Evolutionary conservation across 139 green algal genomes (phyloP).

Genomic region (Auxenochlorella pyrenoidosa): DNA sequence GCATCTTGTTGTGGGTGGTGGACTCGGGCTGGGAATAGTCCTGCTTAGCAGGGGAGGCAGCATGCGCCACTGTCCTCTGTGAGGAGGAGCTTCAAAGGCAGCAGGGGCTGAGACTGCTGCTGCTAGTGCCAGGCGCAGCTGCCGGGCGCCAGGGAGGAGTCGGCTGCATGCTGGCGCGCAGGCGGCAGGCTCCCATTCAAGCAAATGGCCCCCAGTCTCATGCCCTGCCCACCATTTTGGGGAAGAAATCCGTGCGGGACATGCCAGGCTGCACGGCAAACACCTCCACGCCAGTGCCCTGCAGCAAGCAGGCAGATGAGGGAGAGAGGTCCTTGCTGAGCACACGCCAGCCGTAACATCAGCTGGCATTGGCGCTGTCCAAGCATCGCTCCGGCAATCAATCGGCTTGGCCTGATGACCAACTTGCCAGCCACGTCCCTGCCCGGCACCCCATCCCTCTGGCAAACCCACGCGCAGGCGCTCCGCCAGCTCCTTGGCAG

Average conservation of each 20-base stretch:
- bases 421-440: too few relatives aligned
- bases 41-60: neutral
- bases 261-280: constrained; percentile 47
- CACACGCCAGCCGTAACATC: too few relatives aligned
- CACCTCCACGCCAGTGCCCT: constrained; percentile 41
- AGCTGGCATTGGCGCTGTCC: too few relatives aligned
- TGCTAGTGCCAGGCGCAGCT: too few relatives aligned
- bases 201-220: too few relatives aligned
- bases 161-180: too few relatives aligned
- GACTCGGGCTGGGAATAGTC: constrained; percentile 17
- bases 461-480: constrained; percentile 1
- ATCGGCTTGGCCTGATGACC: too few relatives aligned
- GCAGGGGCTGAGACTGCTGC: too few relatives aligned
- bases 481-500: neutral
- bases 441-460: neutral
- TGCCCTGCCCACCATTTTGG: neutral
- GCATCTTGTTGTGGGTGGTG: constrained; percentile 30
- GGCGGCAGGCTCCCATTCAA: neutral
- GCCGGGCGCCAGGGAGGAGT: too few relatives aligned
- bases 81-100: neutral
- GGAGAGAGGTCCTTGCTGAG: too few relatives aligned
- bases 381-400: too few relatives aligned
- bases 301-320: neutral
- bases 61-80: neutral
- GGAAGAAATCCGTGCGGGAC: constrained; percentile 39